phyloP scores from a whole-genome alignment of 2,329 filamentous ascomycete species.

The Fusarium tanahbumbuense region DNA sequence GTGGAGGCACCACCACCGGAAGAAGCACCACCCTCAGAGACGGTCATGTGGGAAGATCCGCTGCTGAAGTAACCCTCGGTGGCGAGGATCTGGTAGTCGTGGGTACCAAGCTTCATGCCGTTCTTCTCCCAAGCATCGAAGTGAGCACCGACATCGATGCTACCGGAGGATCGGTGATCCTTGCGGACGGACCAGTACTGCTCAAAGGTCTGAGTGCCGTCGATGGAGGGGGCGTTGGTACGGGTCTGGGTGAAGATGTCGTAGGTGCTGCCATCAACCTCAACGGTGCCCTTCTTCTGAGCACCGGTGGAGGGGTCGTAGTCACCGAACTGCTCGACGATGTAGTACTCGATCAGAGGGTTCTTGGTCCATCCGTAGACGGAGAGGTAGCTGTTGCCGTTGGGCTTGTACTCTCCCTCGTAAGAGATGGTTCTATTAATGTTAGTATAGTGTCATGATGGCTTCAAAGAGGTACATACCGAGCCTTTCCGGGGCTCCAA shows the following conservation, averaged over 20 bases:
- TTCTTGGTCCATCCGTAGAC: conserved; percentile 55
- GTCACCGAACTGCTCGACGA: conserved; percentile 52
- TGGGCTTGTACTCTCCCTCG: conserved; percentile 50
- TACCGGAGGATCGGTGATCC: conserved; percentile 61
- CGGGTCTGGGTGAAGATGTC: conserved; percentile 52
- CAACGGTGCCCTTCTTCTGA: conserved; percentile 46
- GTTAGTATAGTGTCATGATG: neutral
- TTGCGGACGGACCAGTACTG: conserved; percentile 66
- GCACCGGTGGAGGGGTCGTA: conserved; percentile 50
- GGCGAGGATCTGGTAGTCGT: conserved; percentile 67
- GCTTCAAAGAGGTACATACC: conserved; percentile 50
- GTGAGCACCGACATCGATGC: conserved; percentile 61
- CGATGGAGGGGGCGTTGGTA: conserved; percentile 59
- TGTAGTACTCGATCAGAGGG: conserved; percentile 55
- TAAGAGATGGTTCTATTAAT: conserved; percentile 38
- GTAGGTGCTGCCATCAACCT: conserved; percentile 54
- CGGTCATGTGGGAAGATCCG: conserved; percentile 61
- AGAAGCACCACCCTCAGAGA: conserved; percentile 42
- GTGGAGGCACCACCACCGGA: neutral
- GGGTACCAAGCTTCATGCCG: conserved; percentile 61
- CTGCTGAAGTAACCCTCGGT: conserved; percentile 65
- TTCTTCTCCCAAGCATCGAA: conserved; percentile 64
- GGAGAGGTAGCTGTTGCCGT: conserved; percentile 54
- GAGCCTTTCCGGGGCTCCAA: conserved; percentile 42
- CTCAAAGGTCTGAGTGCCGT: conserved; percentile 62